Base-by-base conservation (phyloP, 768 basidiomycete genomes). In the Hygrophorus pudorinus region DNA sequence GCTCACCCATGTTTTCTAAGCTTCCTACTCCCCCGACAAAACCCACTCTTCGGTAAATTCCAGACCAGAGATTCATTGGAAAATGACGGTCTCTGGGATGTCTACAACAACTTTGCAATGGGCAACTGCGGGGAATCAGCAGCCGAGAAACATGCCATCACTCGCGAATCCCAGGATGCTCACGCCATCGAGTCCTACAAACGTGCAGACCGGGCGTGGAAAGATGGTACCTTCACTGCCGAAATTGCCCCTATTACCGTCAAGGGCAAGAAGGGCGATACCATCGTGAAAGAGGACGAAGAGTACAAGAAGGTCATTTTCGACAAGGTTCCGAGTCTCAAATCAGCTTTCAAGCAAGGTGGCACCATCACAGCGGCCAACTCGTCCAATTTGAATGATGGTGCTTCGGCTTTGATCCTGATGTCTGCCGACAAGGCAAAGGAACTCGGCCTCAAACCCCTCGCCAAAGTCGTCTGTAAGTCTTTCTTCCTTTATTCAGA, bases 31-130 rank as follows among this genome's bases (percentile, higher is more conserved):
- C 85, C 87, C 35, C 85, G 89, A 35, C 73, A 79, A 42, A 87
- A 84, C 59, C 86, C 87, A 5, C 59, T 65, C 6, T 99, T 92
- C 53, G 96, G 96, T 49, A 89, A 94, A 67, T 81, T 93, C 64
- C 78, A 82, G 49, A 65, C 90, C 33, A 79, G 68, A 50, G 96
- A 98, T 63, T 85, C 93, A 11, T 73, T 98, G 29, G 85, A 93
- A 64, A 74, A 65, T 54, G 96, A 99, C 55, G 96, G 93, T 53
- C 85, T 99, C 40, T 87, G 82, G 79, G 96, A 99, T 64, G 90
- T 89, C 42, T 96, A 91, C 76, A 92, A 96, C 74, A 81, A 97
- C 65, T 87, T 90, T 59, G 82, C 91, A 24, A 99, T 99, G 96
- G 96, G 96, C 46, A 89, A 89, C 74, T 98, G 94, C 60, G 94